Evolutionary conservation across 106 monocot species (phyloP).

Genomic region (Phalaenopsis equestris): DNA sequence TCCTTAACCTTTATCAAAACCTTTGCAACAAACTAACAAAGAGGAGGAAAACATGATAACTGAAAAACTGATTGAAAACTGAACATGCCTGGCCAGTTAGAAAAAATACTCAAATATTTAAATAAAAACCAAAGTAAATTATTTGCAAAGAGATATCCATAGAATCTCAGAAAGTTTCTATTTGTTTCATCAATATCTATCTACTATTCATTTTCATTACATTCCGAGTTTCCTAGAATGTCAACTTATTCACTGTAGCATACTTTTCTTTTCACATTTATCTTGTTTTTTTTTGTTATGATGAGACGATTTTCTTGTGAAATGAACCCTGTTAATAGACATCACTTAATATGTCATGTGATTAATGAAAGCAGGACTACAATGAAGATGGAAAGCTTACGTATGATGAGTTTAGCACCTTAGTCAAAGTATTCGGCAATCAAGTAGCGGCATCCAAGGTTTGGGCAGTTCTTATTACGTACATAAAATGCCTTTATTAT

Average conservation of each 20-base stretch:
- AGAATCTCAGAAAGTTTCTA: not conserved
- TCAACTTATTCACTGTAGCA: not conserved
- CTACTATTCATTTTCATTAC: not conserved
- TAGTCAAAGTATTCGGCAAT: conserved; percentile 88
- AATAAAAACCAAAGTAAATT: not conserved
- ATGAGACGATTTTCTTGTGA: not conserved
- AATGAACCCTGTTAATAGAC: not conserved
- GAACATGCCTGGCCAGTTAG: not conserved
- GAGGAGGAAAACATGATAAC: not conserved
- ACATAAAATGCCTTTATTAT: not conserved
- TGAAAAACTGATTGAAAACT: not conserved
- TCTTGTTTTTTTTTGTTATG: not conserved
- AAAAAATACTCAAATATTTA: not conserved
- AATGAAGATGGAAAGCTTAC: conserved; percentile 79
- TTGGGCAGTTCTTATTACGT: not conserved
- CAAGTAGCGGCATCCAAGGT: conserved; percentile 63
- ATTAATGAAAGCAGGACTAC: conserved; percentile 51
- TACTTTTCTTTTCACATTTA: not conserved
- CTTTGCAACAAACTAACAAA: not conserved
- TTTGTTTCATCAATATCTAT: not conserved
- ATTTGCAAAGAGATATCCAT: not conserved
- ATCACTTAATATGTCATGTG: not conserved
- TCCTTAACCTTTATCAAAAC: not conserved
- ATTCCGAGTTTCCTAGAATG: not conserved
- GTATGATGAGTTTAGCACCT: conserved; percentile 55